Evolutionary conservation across 2,329 filamentous ascomycete genomes (phyloP).

Genomic region (Pseudogymnoascus sp.): DNA sequence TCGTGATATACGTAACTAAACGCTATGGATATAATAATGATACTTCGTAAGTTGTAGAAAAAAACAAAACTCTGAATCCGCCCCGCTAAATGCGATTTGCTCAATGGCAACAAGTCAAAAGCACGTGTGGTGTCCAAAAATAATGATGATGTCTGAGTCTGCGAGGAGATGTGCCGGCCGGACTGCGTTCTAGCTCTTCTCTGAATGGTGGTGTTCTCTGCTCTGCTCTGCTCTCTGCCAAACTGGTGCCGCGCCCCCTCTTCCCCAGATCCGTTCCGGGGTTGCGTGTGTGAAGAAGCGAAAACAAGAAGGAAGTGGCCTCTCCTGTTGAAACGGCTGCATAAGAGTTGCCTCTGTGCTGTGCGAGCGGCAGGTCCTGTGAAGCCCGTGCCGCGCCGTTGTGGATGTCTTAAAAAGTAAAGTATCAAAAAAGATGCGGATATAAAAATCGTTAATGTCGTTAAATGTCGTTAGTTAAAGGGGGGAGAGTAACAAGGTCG

Average conservation of each 20-base stretch:
- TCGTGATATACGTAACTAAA: neutral
- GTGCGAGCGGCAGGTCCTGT: conserved; percentile 25
- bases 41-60: neutral
- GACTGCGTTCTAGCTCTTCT: conserved; percentile 6
- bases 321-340: conserved; percentile 23
- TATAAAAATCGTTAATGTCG: conserved; percentile 17
- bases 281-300: neutral
- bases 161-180: neutral
- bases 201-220: neutral
- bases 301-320: conserved; percentile 14
- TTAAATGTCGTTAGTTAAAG: conserved; percentile 8
- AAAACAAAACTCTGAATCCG: neutral
- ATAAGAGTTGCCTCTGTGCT: conserved; percentile 25
- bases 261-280: neutral
- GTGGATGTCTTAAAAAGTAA: conserved; percentile 7
- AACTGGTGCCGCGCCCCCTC: neutral
- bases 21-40: conserved; percentile 6
- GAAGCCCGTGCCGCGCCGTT: conserved; percentile 19
- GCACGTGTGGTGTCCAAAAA: conserved; percentile 6
- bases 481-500: conserved; percentile 12
- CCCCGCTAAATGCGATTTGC: conserved; percentile 5
- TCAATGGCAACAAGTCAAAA: neutral
- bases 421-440: conserved; percentile 12
- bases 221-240: neutral
- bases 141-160: conserved; percentile 3